Evolutionary conservation across 2,329 filamentous ascomycete species (phyloP), one percentile per base, ranked within the genome.

Genomic region (Diaporthe citriasiana): DNA sequence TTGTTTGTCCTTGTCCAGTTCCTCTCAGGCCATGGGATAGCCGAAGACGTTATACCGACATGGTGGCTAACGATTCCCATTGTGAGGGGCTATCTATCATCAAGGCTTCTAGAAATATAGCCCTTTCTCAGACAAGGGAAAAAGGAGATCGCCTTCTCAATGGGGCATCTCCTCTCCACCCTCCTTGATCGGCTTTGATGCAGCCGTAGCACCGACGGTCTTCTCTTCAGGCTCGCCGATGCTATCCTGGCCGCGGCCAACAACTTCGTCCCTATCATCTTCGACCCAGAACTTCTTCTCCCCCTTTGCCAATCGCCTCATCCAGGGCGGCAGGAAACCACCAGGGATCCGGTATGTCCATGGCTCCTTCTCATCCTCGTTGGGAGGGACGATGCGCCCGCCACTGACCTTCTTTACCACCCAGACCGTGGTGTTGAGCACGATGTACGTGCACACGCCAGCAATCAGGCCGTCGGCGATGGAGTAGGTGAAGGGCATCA

Each of bases 401-500:
- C 90, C 87, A 0, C 91, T 92, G 4, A 84, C 83, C 80, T 90
- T 87, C 82, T 93, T 91, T 77, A 97, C 83, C 63, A 93, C 73
- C 89, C 90, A 95, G 17, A 94, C 91, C 17, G 88, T 80, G 0
- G 87, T 89, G 83, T 97, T 97, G 83, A 97, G 88, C 76, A 93
- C 80, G 57, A 93, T 92, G 83, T 97, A 97, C 51, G 90, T 91
- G 79, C 92, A 87, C 79, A 97, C 93, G 70, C 94, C 94, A 1
- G 90, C 93, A 78, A 97, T 97, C 22, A 97, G 87, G 63, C 95
- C 95, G 79, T 97, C 94, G 17, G 95, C 94, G 79, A 97, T 97
- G 53, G 92, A 94, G 86, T 97, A 97, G 1, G 93, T 95, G 84
- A 97, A 97, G 0, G 95, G 94, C 95, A 97, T 97, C 75, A 95